Conservation (phyloP, 139 green algal genomes). For the Auxenochlorella pyrenoidosa region DNA sequence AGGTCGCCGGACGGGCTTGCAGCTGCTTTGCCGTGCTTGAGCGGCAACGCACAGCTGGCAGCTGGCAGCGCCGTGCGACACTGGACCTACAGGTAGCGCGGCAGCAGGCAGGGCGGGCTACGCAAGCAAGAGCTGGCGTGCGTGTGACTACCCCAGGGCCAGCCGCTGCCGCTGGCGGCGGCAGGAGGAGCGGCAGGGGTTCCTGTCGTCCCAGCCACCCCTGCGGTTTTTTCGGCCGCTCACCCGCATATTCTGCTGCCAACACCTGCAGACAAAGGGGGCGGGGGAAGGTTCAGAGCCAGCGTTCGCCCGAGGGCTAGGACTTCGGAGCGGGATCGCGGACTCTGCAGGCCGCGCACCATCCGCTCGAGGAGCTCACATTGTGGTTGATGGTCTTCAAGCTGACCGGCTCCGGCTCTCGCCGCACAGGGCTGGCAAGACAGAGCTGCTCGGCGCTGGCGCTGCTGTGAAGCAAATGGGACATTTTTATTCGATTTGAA, state of each 20-base stretch:
- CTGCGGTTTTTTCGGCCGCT: background rate
- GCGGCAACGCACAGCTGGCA: background rate
- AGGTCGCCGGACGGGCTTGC: too few relatives aligned
- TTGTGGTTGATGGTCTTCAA: constrained; percentile 14
- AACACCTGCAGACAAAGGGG: background rate
- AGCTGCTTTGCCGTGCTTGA: background rate
- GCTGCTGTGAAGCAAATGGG: background rate
- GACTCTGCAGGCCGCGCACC: background rate
- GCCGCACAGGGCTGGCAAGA: background rate
- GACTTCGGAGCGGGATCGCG: background rate
- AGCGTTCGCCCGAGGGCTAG: background rate
- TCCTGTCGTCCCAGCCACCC: background rate
- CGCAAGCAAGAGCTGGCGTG: background rate
- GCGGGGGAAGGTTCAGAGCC: background rate
- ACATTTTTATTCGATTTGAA: background rate
- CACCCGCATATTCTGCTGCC: constrained; percentile 12
- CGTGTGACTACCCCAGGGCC: background rate
- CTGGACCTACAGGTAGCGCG: too few relatives aligned
- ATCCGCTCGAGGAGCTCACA: background rate
- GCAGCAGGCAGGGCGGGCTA: too few relatives aligned
- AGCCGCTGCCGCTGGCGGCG: background rate
- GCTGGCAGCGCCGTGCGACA: too few relatives aligned
- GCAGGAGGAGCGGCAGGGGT: background rate
- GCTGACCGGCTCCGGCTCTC: constrained; percentile 9
- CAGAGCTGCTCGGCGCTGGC: background rate